Conservation (phyloP, 2,329 filamentous ascomycete species). For the Beauveria caledonica region DNA sequence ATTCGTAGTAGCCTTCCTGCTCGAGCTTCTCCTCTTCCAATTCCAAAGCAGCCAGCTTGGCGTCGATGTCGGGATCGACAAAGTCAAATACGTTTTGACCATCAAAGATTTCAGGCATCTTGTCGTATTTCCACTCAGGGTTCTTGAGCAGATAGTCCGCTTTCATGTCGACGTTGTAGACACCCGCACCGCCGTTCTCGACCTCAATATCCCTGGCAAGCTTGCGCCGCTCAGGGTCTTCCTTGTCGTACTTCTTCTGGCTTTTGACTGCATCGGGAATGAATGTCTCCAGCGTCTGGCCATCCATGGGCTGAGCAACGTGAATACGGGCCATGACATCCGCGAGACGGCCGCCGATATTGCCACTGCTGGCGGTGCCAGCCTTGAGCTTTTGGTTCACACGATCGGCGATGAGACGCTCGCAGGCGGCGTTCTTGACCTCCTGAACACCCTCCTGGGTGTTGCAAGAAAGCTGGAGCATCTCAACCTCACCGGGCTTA, state of each 20-base stretch:
- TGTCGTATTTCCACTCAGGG: constrained; percentile 92
- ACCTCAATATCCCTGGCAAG: constrained; percentile 83
- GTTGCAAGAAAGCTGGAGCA: constrained; percentile 89
- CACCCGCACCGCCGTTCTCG: constrained; percentile 88
- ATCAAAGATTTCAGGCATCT: constrained; percentile 86
- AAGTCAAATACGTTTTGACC: constrained; percentile 98
- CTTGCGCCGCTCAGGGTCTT: constrained; percentile 72
- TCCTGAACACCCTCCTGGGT: constrained; percentile 90
- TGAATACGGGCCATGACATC: constrained; percentile 93
- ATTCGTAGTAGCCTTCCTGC: constrained; percentile 88
- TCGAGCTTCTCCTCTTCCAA: constrained; percentile 92
- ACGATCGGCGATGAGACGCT: constrained; percentile 83
- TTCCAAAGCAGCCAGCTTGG: constrained; percentile 83
- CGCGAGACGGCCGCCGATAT: constrained; percentile 71
- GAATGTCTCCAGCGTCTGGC: constrained; percentile 68
- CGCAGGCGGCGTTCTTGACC: constrained; percentile 91
- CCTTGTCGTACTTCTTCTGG: constrained; percentile 82
- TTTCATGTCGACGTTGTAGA: constrained; percentile 89
- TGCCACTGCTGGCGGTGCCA: constrained; percentile 67
- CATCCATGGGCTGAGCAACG: constrained; percentile 87
- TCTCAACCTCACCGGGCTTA: constrained; percentile 82
- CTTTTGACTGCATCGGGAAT: constrained; percentile 79
- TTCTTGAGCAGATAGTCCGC: constrained; percentile 82
- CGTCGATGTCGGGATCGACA: constrained; percentile 92
- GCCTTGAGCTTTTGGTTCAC: constrained; percentile 96